phyloP scores from a whole-genome alignment of 2,329 filamentous ascomycete species.

The Aspergillus thermomutatus region DNA sequence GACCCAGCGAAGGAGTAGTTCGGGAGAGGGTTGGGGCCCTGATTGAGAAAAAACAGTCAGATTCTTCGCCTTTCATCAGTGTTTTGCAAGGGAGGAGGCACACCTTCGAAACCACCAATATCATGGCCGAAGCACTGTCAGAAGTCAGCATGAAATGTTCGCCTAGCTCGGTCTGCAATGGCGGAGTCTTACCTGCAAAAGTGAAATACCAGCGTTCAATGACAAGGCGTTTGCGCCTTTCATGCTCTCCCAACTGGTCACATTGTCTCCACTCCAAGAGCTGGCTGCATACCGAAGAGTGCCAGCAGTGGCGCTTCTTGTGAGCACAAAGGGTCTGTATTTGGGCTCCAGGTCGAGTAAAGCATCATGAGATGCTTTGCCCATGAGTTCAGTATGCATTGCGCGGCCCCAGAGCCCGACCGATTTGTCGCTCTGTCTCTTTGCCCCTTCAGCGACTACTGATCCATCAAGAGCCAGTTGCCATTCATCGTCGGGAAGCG shows the following conservation, averaged over 20 bases:
- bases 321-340: slow-evolving; percentile 64
- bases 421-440: slow-evolving; percentile 43
- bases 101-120: slow-evolving; percentile 70
- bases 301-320: slow-evolving; percentile 66
- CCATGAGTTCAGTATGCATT: slow-evolving; percentile 68
- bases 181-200: slow-evolving; percentile 53
- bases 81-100: neutral
- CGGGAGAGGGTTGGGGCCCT: slow-evolving; percentile 64
- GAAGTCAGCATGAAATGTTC: neutral
- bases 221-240: slow-evolving; percentile 68
- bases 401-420: slow-evolving; percentile 68
- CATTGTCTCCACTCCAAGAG: slow-evolving; percentile 72
- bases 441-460: slow-evolving; percentile 36
- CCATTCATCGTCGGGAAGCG: slow-evolving; percentile 64
- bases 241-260: slow-evolving; percentile 71
- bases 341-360: slow-evolving; percentile 57
- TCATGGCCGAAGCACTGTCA: slow-evolving; percentile 65
- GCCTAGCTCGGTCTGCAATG: neutral
- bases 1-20: slow-evolving; percentile 69
- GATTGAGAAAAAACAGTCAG: neutral
- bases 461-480: slow-evolving; percentile 54
- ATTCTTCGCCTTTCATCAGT: neutral
- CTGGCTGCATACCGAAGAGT: slow-evolving; percentile 69
- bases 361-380: slow-evolving; percentile 67
- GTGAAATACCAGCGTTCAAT: slow-evolving; percentile 63